Evolutionary conservation across 176 grass and related monocot genomes (phyloP).

Genomic region (Avena atlantica): DNA sequence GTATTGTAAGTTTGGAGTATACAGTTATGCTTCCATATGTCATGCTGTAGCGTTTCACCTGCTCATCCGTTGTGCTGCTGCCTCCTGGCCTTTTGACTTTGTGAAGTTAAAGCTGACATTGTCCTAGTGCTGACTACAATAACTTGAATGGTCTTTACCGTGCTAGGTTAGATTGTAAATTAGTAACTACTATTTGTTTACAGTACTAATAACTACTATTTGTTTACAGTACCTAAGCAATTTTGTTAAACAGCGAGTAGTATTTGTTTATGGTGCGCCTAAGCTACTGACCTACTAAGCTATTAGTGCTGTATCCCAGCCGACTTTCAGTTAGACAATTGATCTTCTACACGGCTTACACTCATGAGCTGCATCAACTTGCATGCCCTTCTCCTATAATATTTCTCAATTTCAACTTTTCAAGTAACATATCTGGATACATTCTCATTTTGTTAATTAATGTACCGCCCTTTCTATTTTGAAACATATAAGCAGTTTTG

Average conservation of each 20-base stretch:
- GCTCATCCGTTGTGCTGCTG: not conserved
- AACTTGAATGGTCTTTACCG: conserved; percentile 19
- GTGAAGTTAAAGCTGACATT: conserved; percentile 19
- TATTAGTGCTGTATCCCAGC: not conserved
- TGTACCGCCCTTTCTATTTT: not conserved
- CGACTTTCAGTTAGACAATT: not conserved
- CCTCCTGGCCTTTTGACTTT: not conserved
- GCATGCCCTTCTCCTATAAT: not conserved
- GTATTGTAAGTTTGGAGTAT: conserved; percentile 1
- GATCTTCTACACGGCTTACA: not conserved
- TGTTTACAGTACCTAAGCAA: conserved; percentile 9
- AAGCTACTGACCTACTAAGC: conserved; percentile 3
- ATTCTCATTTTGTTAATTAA: not conserved
- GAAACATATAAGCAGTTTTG: conserved; percentile 6
- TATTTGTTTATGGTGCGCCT: conserved; percentile 17
- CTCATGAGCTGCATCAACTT: not conserved
- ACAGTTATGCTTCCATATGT: conserved; percentile 29
- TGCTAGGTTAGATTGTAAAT: conserved; percentile 7
- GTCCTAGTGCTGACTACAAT: conserved; percentile 40
- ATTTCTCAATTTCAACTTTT: not conserved
- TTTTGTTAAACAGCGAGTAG: not conserved
- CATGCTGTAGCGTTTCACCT: not conserved
- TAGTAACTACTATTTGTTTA: not conserved
- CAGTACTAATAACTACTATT: not conserved
- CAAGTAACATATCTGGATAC: not conserved